Evolutionary conservation across 2,329 filamentous ascomycete species (phyloP).

Genomic region (Penicillium sp.): DNA sequence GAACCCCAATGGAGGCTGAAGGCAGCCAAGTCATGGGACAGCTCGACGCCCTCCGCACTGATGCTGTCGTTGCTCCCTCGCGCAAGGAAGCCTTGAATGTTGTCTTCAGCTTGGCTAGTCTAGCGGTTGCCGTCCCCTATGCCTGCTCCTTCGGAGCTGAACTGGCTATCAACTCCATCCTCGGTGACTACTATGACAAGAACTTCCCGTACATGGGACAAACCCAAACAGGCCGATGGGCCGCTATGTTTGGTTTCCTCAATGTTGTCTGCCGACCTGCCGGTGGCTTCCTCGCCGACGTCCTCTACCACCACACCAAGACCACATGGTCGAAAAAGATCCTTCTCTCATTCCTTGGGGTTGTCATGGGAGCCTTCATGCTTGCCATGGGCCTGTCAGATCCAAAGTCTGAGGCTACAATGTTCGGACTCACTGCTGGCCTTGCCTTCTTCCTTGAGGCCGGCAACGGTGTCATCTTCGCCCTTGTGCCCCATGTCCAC

Average conservation of each 20-base stretch:
- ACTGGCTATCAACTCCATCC: slow-evolving; percentile 64
- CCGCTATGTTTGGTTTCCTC: slow-evolving; percentile 59
- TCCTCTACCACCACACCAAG: slow-evolving; percentile 57
- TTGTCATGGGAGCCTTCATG: slow-evolving; percentile 63
- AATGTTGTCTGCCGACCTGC: slow-evolving; percentile 55
- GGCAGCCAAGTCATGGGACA: slow-evolving; percentile 51
- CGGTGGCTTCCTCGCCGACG: slow-evolving; percentile 59
- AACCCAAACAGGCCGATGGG: slow-evolving; percentile 61
- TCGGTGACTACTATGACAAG: slow-evolving; percentile 63
- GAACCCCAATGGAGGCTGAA: slow-evolving; percentile 37
- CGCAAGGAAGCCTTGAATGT: slow-evolving; percentile 65
- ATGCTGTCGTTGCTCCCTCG: slow-evolving; percentile 67
- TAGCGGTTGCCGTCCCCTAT: slow-evolving; percentile 60
- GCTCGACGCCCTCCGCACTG: slow-evolving; percentile 58
- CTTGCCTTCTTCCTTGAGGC: slow-evolving; percentile 84
- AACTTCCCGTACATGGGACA: slow-evolving; percentile 62
- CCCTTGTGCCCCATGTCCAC: slow-evolving; percentile 84
- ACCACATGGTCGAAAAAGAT: slow-evolving; percentile 69
- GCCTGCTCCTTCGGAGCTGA: slow-evolving; percentile 67
- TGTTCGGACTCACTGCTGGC: slow-evolving; percentile 78
- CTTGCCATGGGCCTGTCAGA: slow-evolving; percentile 69
- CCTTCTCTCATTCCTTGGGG: slow-evolving; percentile 60
- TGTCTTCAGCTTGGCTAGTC: slow-evolving; percentile 63
- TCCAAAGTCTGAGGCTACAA: slow-evolving; percentile 63
- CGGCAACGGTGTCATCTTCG: slow-evolving; percentile 84